phyloP scores from a whole-genome alignment of 495 filamentous ascomycete genomes.

The Talaromyces nanjingensis region DNA sequence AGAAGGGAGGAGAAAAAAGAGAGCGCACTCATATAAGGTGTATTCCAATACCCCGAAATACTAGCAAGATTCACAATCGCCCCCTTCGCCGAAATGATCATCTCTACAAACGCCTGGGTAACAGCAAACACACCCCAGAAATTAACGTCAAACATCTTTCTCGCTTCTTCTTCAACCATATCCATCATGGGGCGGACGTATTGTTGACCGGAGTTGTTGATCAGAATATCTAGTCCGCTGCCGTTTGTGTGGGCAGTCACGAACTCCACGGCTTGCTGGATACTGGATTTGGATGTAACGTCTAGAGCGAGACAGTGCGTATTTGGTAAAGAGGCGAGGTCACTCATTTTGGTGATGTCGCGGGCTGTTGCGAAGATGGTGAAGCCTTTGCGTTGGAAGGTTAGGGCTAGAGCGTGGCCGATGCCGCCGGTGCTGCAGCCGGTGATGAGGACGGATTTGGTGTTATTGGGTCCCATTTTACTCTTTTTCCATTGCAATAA shows the following conservation, averaged over 20 bases:
- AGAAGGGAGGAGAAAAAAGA: constrained; percentile 8
- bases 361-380: constrained; percentile 33
- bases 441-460: constrained; percentile 36
- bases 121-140: constrained; percentile 51
- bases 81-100: constrained; percentile 45
- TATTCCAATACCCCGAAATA: constrained; percentile 6
- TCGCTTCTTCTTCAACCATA: constrained; percentile 41
- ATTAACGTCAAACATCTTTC: constrained; percentile 54
- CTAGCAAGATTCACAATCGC: constrained; percentile 40
- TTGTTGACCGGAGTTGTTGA: constrained; percentile 60
- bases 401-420: constrained; percentile 21
- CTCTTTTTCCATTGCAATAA: too few relatives aligned
- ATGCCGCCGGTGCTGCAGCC: constrained; percentile 41
- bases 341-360: constrained; percentile 20
- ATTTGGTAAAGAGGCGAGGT: constrained; percentile 14
- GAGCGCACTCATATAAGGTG: background rate
- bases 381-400: constrained; percentile 28
- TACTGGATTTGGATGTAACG: constrained; percentile 12
- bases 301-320: constrained; percentile 16
- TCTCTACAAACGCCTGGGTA: constrained; percentile 46
- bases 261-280: constrained; percentile 28
- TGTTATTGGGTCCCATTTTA: background rate
- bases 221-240: constrained; percentile 45
- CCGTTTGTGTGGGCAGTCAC: constrained; percentile 26
- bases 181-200: constrained; percentile 49